Evolutionary conservation across 306 rosid genomes (phyloP).

Genomic region (Macrotyloma uniflorum): DNA sequence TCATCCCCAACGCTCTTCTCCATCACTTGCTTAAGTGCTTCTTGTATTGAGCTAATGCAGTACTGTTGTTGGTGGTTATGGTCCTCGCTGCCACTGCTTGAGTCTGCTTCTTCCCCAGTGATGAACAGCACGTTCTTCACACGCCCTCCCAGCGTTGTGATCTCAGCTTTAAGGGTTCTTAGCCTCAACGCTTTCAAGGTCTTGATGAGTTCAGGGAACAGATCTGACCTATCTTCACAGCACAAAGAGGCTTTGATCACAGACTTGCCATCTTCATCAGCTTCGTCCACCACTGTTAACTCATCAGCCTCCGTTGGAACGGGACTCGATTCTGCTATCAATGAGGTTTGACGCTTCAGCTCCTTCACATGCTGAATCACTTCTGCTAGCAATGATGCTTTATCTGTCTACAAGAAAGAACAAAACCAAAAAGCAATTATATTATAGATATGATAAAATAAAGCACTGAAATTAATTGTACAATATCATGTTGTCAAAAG

Average conservation of each 20-base stretch:
- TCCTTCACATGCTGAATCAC: slow-evolving; percentile 95
- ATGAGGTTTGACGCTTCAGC: slow-evolving; percentile 81
- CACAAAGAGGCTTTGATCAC: slow-evolving; percentile 88
- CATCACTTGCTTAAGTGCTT: slow-evolving; percentile 86
- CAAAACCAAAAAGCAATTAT: neutral
- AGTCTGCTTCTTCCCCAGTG: slow-evolving; percentile 66
- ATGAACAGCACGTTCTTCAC: slow-evolving; percentile 85
- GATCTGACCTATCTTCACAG: slow-evolving; percentile 87
- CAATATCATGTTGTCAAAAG: neutral
- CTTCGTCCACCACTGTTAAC: slow-evolving; percentile 72
- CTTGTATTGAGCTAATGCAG: slow-evolving; percentile 76
- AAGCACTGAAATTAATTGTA: neutral
- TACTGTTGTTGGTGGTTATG: slow-evolving; percentile 44
- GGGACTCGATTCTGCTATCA: slow-evolving; percentile 76
- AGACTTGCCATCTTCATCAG: slow-evolving; percentile 80
- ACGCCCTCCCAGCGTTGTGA: slow-evolving; percentile 89
- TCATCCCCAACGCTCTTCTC: slow-evolving; percentile 71
- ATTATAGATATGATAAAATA: neutral
- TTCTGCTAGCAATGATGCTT: slow-evolving; percentile 92
- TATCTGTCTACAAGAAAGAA: slow-evolving; percentile 67
- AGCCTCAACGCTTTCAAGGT: slow-evolving; percentile 69
- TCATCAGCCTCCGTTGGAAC: slow-evolving; percentile 89
- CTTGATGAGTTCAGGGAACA: slow-evolving; percentile 82
- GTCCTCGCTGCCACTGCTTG: slow-evolving; percentile 38
- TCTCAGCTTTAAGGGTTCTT: slow-evolving; percentile 87